A percentile compares a stretch with the other conserved stretches of the same genome.
Conservation (phyloP, 768 basidiomycete species). For the Pisolithus albus region DNA sequence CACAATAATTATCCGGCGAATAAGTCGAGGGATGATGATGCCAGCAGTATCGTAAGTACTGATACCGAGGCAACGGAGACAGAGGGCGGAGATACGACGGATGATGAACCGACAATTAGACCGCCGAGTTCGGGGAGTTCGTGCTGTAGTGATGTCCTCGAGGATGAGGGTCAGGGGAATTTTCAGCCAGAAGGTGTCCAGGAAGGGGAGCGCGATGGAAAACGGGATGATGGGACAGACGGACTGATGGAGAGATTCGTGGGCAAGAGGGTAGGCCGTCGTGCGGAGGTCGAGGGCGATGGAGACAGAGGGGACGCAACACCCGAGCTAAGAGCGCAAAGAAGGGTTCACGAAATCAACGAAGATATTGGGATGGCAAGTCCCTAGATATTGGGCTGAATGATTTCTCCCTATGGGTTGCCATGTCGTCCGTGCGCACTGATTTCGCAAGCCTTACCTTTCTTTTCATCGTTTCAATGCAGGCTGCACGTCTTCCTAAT, state of each 20-base stretch:
- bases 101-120: conserved; percentile 79
- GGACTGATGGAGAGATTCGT: neutral
- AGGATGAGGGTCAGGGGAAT: conserved; percentile 22
- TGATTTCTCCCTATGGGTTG: neutral
- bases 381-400: conserved; percentile 12
- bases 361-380: conserved; percentile 27
- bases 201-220: conserved; percentile 2
- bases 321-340: conserved; percentile 27
- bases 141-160: conserved; percentile 29
- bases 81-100: conserved; percentile 56
- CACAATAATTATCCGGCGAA: conserved; percentile 3
- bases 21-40: conserved; percentile 20
- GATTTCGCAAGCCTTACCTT: neutral
- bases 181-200: conserved; percentile 14
- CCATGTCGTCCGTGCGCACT: neutral
- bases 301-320: conserved; percentile 27
- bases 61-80: conserved; percentile 42
- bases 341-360: conserved; percentile 22
- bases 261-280: neutral
- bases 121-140: conserved; percentile 38
- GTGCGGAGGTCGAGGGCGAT: conserved; percentile 2
- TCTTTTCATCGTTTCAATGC: neutral
- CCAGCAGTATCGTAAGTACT: conserved; percentile 29
- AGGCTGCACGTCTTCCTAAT: neutral
- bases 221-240: neutral